A percentile compares a stretch with the other conserved stretches of the same genome.
phyloP scores from a whole-genome alignment of 805 yeast genomes.

The Ogataea methanolica region DNA sequence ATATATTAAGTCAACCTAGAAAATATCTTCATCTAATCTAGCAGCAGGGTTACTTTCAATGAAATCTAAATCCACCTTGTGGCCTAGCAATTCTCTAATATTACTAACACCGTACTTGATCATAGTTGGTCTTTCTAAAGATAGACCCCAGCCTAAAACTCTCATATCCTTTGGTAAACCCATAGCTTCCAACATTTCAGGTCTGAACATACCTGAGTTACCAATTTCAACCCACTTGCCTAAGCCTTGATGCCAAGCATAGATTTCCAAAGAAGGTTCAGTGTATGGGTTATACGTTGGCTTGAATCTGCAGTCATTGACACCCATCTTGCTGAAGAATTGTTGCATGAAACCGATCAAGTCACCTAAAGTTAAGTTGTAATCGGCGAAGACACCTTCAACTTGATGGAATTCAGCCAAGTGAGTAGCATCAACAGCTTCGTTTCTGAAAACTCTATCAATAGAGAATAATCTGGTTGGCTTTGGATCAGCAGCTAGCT shows the following conservation, averaged over 20 bases:
- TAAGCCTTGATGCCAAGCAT: constrained; percentile 92
- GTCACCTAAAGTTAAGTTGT: constrained; percentile 90
- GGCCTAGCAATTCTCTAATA: constrained; percentile 95
- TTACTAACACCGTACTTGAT: constrained; percentile 94
- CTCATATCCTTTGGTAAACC: constrained; percentile 93
- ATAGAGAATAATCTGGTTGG: constrained; percentile 92
- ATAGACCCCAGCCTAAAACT: constrained; percentile 96
- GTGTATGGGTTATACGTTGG: constrained; percentile 99
- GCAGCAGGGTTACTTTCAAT: constrained; percentile 97
- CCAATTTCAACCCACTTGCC: constrained; percentile 99
- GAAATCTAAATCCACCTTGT: constrained; percentile 91
- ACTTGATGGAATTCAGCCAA: constrained; percentile 99
- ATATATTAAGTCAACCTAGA: constrained; percentile 13
- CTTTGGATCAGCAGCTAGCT: constrained; percentile 81
- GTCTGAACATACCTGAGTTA: constrained; percentile 99
- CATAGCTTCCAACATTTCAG: constrained; percentile 98
- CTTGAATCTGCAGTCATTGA: constrained; percentile 88
- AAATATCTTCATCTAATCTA: constrained; percentile 78
- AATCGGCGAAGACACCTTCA: constrained; percentile 98
- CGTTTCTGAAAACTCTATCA: constrained; percentile 98
- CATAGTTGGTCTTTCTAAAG: constrained; percentile 98
- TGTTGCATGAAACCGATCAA: constrained; percentile 97
- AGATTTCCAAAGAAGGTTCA: constrained; percentile 97
- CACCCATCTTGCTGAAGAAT: constrained; percentile 97
- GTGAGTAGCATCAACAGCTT: constrained; percentile 99